Conservation (phyloP, 1,284 basidiomycete genomes). For the Papiliotrema terrestris region DNA sequence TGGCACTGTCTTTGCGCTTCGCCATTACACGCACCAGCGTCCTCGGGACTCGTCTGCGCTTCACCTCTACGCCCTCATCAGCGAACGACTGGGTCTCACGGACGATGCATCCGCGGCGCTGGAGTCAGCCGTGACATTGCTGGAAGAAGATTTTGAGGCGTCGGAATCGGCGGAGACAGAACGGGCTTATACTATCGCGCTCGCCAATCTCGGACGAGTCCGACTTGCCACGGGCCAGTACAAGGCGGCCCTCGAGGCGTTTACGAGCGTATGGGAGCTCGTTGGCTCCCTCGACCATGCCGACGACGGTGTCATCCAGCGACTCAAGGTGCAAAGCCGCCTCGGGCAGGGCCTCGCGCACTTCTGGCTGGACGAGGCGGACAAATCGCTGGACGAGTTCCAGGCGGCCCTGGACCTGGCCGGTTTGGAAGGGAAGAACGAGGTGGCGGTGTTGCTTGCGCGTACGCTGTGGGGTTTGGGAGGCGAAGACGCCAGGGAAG, state of each 20-base stretch:
- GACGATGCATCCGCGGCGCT: slow-evolving; percentile 64
- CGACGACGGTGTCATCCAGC: slow-evolving; percentile 50
- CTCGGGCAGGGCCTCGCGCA: slow-evolving; percentile 68
- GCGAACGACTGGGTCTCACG: slow-evolving; percentile 74
- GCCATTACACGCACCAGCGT: slow-evolving; percentile 66
- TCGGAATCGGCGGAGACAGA: slow-evolving; percentile 75
- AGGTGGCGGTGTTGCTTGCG: slow-evolving; percentile 70
- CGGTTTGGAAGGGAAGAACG: slow-evolving; percentile 56
- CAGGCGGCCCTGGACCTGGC: slow-evolving; percentile 62
- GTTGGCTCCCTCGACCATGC: slow-evolving; percentile 47
- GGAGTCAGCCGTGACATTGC: slow-evolving; percentile 58
- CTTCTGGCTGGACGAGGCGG: slow-evolving; percentile 64
- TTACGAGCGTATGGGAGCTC: slow-evolving; percentile 70
- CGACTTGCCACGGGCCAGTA: slow-evolving; percentile 62
- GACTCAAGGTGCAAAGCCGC: slow-evolving; percentile 62
- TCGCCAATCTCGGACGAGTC: slow-evolving; percentile 76
- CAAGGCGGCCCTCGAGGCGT: slow-evolving; percentile 63
- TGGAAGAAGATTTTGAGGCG: slow-evolving; percentile 86
- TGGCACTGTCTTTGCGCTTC: slow-evolving; percentile 70
- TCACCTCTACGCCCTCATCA: slow-evolving; percentile 81
- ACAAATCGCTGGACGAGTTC: slow-evolving; percentile 62
- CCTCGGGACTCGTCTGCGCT: slow-evolving; percentile 70
- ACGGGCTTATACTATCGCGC: slow-evolving; percentile 73
- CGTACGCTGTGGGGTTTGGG: slow-evolving; percentile 78
- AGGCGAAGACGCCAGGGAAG: slow-evolving; percentile 68